A percentile compares a stretch with the other conserved stretches of the same genome.
Conservation (phyloP, 1,284 basidiomycete genomes). For the Cyathus olla region DNA sequence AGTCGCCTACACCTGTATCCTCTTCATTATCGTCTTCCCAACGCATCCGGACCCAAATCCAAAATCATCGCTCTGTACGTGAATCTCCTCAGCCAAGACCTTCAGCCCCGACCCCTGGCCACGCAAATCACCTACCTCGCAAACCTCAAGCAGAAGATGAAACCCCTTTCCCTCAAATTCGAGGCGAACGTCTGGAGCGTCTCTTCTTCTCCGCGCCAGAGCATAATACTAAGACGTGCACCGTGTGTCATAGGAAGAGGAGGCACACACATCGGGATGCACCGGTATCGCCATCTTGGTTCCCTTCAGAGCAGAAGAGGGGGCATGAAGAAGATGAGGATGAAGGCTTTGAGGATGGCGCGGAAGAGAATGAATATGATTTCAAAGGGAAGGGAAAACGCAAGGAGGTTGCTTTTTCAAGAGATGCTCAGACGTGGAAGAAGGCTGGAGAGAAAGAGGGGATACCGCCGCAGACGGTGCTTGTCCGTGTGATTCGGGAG, state of each 20-base stretch:
- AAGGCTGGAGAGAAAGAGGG: slow-evolving; percentile 46
- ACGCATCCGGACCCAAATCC: background rate
- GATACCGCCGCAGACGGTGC: slow-evolving; percentile 85
- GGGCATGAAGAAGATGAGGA: slow-evolving; percentile 28
- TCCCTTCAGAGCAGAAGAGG: slow-evolving; percentile 11
- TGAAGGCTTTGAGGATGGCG: slow-evolving; percentile 62
- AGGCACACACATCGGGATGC: slow-evolving; percentile 34
- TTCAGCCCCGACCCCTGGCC: slow-evolving; percentile 45
- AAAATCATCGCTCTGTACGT: no score
- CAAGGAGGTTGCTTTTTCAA: slow-evolving; percentile 36
- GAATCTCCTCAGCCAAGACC: slow-evolving; percentile 14
- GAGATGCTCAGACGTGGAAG: slow-evolving; percentile 33
- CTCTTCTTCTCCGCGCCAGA: slow-evolving; percentile 85
- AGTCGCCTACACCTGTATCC: slow-evolving; percentile 11
- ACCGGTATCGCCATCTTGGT: slow-evolving; percentile 13
- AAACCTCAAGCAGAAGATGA: slow-evolving; percentile 30
- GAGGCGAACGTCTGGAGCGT: slow-evolving; percentile 78
- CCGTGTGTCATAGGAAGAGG: slow-evolving; percentile 61
- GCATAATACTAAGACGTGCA: slow-evolving; percentile 77
- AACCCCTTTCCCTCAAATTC: slow-evolving; percentile 85
- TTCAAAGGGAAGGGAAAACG: slow-evolving; percentile 33
- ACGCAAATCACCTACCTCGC: slow-evolving; percentile 29
- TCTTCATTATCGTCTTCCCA: slow-evolving; percentile 15
- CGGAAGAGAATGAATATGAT: slow-evolving; percentile 43
- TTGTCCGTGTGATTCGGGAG: slow-evolving; percentile 83